Conservation (phyloP, 805 yeast genomes). For the Candida ponderosae region DNA sequence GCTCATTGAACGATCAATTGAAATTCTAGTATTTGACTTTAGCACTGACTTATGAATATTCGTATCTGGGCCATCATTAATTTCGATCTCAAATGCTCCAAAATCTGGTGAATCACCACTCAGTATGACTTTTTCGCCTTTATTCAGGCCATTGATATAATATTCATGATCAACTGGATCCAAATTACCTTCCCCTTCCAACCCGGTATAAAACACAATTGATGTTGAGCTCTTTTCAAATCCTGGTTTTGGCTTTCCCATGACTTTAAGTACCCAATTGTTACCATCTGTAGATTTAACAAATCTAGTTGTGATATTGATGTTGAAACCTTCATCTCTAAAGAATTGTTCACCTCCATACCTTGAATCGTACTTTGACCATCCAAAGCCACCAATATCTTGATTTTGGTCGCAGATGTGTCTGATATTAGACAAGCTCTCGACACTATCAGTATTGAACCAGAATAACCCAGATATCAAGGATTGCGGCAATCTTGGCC, state of each 20-base stretch:
- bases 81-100: constrained; percentile 52
- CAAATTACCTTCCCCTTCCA: constrained; percentile 53
- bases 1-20: constrained; percentile 39
- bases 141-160: constrained; percentile 15
- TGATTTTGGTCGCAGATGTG: constrained; percentile 74
- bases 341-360: constrained; percentile 77
- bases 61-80: constrained; percentile 47
- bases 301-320: constrained; percentile 63
- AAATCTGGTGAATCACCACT: constrained; percentile 55
- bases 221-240: constrained; percentile 45
- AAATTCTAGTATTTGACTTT: constrained; percentile 15
- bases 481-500: constrained; percentile 74
- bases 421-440: constrained; percentile 49
- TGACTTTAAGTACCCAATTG: constrained; percentile 75
- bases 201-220: constrained; percentile 69
- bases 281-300: constrained; percentile 58
- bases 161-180: constrained; percentile 28
- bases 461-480: constrained; percentile 80
- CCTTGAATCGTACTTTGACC: constrained; percentile 86
- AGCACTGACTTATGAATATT: constrained; percentile 42
- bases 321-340: constrained; percentile 53
- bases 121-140: constrained; percentile 31
- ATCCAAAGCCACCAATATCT: constrained; percentile 65
- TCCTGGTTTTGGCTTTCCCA: constrained; percentile 53
- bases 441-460: constrained; percentile 59